Evolutionary conservation across 441 rosid genomes (phyloP).

Genomic region (Kokia cookei): DNA sequence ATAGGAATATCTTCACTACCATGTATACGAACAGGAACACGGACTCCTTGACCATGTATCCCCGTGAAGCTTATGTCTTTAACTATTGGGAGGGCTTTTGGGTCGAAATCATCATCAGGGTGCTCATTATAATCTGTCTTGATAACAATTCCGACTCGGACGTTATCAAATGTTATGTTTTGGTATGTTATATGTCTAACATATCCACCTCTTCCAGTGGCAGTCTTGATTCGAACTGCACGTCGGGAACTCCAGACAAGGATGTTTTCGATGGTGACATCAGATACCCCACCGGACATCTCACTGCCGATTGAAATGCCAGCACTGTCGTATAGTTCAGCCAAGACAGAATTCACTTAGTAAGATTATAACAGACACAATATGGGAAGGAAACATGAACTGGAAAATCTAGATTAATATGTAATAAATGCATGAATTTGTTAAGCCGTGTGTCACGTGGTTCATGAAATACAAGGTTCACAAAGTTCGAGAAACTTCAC

Average conservation of each 20-base stretch:
- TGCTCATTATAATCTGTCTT: constrained; percentile 98
- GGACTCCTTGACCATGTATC: constrained; percentile 74
- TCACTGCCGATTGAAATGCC: constrained; percentile 95
- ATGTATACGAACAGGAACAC: constrained; percentile 86
- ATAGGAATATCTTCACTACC: constrained; percentile 81
- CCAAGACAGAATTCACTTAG: background rate
- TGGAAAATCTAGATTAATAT: background rate
- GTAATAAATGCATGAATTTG: constrained; percentile 14
- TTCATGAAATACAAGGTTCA: background rate
- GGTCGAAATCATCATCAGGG: constrained; percentile 70
- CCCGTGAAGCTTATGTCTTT: constrained; percentile 64
- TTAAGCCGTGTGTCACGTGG: constrained; percentile 63
- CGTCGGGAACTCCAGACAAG: constrained; percentile 86
- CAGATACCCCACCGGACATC: constrained; percentile 93
- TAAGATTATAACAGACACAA: background rate
- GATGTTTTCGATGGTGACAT: constrained; percentile 72
- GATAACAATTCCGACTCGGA: constrained; percentile 83
- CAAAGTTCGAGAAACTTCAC: constrained; percentile 28
- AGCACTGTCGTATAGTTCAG: constrained; percentile 49
- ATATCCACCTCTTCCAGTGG: constrained; percentile 87
- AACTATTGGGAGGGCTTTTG: constrained; percentile 57
- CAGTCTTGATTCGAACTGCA: constrained; percentile 90
- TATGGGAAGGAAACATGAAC: background rate
- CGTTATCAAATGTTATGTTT: constrained; percentile 72
- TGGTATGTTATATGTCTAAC: constrained; percentile 57